Conservation (phyloP, 768 basidiomycete genomes). For the Myochromella boudieri region DNA sequence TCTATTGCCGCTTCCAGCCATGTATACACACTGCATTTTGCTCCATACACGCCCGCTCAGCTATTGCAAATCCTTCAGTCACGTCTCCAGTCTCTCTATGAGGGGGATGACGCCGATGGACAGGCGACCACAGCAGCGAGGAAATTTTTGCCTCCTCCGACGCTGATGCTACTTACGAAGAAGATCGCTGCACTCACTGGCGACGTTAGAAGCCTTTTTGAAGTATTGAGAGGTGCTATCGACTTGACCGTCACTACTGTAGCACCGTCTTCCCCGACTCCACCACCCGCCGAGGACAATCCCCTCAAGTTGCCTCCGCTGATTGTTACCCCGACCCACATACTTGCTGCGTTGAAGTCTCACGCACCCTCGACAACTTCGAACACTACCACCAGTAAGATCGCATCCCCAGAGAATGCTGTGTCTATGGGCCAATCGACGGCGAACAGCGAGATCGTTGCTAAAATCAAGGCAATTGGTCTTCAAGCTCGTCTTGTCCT, state of each 20-base stretch:
- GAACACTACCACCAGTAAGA: constrained; percentile 20
- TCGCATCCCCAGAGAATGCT: constrained; percentile 20
- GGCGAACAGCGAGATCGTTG: constrained; percentile 59
- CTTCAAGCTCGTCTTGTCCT: constrained; percentile 75
- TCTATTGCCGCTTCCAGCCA: constrained; percentile 33
- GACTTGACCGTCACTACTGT: constrained; percentile 53
- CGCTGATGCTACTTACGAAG: constrained; percentile 72
- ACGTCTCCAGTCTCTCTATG: constrained; percentile 56
- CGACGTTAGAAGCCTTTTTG: constrained; percentile 79
- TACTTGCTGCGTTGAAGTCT: constrained; percentile 74
- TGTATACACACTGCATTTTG: constrained; percentile 73
- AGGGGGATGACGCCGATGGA: constrained; percentile 27
- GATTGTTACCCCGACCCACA: constrained; percentile 62
- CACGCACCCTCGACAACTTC: constrained; percentile 49
- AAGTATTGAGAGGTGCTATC: constrained; percentile 79
- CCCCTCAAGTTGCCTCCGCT: constrained; percentile 35
- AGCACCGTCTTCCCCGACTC: constrained; percentile 13
- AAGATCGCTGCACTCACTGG: constrained; percentile 82
- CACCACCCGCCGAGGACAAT: constrained; percentile 26
- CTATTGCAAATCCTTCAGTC: constrained; percentile 67
- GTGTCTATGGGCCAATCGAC: constrained; percentile 15
- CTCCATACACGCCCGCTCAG: constrained; percentile 74
- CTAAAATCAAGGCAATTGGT: constrained; percentile 67
- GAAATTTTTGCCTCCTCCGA: constrained; percentile 61
- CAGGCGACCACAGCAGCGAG: constrained; percentile 30